Percentiles rank a stretch among this genome's conserved stretches.
These are phyloP conservation scores for Penium margaritaceum DNA, from an alignment of 139 green algal species.

Conservation along the genomic window DNA sequence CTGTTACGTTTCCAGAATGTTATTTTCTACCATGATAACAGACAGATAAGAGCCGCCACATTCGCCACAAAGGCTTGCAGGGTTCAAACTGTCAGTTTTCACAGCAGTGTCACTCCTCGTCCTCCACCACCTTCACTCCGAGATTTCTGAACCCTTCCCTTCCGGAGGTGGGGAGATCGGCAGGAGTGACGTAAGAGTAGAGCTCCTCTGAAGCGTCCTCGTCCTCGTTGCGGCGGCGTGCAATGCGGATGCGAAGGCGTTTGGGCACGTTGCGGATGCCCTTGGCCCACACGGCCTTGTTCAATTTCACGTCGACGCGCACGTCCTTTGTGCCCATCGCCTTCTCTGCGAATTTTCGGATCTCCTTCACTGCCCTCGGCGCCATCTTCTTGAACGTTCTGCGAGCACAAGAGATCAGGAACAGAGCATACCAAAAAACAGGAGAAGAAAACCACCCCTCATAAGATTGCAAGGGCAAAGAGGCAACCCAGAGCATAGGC, in stretches of 20 bases:
- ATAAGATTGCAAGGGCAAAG: no score
- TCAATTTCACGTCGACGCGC: slow-evolving; percentile 93
- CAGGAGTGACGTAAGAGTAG: slow-evolving; percentile 94
- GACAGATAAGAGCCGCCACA: no score
- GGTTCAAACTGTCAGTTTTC: no score
- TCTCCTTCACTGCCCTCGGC: slow-evolving; percentile 88
- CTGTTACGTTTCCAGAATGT: no score
- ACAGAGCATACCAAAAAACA: no score
- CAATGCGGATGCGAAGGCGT: slow-evolving; percentile 81
- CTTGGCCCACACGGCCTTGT: slow-evolving; percentile 93
- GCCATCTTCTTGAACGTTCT: slow-evolving; percentile 94
- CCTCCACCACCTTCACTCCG: slow-evolving; percentile 46
- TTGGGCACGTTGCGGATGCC: slow-evolving; percentile 85
- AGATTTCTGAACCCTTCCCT: slow-evolving; percentile 42
- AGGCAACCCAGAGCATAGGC: no score
- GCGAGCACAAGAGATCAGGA: no score
- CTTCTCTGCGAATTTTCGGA: slow-evolving; percentile 89
- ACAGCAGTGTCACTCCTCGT: no score
- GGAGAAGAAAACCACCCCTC: no score
- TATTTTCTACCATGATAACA: no score
- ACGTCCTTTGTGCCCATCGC: slow-evolving; percentile 93
- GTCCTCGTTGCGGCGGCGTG: slow-evolving; percentile 88
- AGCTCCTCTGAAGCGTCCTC: slow-evolving; percentile 98
- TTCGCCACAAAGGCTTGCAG: no score
- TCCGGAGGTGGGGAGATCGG: slow-evolving; percentile 62